Evolutionary conservation across 208 protist species (phyloP), one percentile per base, ranked within the genome.

Genomic region (Leishmania mexicana): DNA sequence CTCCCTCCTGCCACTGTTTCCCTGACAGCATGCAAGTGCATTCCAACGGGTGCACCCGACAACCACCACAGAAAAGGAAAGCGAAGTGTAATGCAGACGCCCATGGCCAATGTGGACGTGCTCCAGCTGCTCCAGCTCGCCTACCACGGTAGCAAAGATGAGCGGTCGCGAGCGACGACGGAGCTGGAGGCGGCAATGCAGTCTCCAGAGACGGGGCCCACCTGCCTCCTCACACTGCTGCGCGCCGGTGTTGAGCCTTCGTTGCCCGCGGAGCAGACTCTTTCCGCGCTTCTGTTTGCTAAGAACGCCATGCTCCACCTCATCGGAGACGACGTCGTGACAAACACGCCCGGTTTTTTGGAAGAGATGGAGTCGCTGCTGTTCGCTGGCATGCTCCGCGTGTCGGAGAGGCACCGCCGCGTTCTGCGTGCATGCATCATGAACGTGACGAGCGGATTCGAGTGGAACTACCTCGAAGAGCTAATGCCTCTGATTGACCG

Each of bases 381-480:
- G 8, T 93, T 95, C 62, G 68, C 87, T 19, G 92, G 93, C 51
- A 87, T 92, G 62, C 90, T 96, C 62, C 62, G 38, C 3, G 89
- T 88, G 0, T 87, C 92, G 2, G 83, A 87, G 64, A 88, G 83
- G 11, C 95, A 98, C 75, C 92, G 91, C 15, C 89, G 92, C 15
- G 79, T 96, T 45, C 85, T 96, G 65, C 87, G 85, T 65, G 85
- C 85, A 47, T 95, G 88, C 87, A 85, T 92, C 68, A 81, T 84
- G 67, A 93, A 84, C 13, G 81, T 98, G 31, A 91, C 93, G 31
- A 94, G 90, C 81, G 85, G 84, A 47, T 96, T 92, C 67, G 79
- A 93, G 65, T 98, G 95, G 93, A 92, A 95, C 81, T 98, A 94
- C 81, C 78, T 98, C 19, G 84, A 80, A 1, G 85, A 95, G 58